Evolutionary conservation across 352 stramenopile genomes (phyloP).

Genomic region (Phytopythium vexans): DNA sequence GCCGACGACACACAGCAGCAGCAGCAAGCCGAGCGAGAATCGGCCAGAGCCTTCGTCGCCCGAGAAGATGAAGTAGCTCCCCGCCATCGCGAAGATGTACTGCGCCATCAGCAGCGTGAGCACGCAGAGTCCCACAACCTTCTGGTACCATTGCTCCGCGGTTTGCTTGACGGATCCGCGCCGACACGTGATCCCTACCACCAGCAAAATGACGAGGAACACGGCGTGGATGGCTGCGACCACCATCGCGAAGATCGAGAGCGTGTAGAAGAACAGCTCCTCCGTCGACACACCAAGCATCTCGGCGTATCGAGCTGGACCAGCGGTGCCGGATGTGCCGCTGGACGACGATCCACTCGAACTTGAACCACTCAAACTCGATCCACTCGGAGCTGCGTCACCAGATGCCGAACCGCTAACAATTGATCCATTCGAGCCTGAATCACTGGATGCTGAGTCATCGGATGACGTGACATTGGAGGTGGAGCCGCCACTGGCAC

Average conservation of each 20-base stretch:
- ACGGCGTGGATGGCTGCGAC: conserved; percentile 45
- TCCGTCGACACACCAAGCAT: conserved; percentile 48
- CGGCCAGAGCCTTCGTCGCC: conserved; percentile 27
- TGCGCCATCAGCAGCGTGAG: conserved; percentile 73
- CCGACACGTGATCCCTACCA: conserved; percentile 5
- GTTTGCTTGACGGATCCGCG: conserved; percentile 1
- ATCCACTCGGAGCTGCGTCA: too few species aligned
- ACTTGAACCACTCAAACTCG: neutral
- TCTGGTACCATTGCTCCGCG: conserved; percentile 62
- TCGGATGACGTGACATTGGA: too few species aligned
- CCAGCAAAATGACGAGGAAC: conserved; percentile 29
- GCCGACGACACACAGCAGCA: conserved; percentile 43
- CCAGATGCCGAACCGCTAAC: too few species aligned
- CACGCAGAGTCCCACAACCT: conserved; percentile 74
- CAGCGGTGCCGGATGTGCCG: conserved; percentile 9
- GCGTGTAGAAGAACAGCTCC: conserved; percentile 66
- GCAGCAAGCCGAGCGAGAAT: conserved; percentile 40
- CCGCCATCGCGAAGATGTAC: conserved; percentile 87
- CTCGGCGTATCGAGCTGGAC: conserved; percentile 45
- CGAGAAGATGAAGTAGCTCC: conserved; percentile 71
- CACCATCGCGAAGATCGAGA: conserved; percentile 44
- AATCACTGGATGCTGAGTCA: too few species aligned
- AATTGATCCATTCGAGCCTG: too few species aligned
- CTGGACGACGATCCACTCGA: neutral
- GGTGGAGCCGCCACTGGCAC: conserved; percentile 14